Evolutionary conservation across 345 rosid genomes (phyloP), one percentile per base, ranked within the genome.

Genomic region (Lepidium sativum): DNA sequence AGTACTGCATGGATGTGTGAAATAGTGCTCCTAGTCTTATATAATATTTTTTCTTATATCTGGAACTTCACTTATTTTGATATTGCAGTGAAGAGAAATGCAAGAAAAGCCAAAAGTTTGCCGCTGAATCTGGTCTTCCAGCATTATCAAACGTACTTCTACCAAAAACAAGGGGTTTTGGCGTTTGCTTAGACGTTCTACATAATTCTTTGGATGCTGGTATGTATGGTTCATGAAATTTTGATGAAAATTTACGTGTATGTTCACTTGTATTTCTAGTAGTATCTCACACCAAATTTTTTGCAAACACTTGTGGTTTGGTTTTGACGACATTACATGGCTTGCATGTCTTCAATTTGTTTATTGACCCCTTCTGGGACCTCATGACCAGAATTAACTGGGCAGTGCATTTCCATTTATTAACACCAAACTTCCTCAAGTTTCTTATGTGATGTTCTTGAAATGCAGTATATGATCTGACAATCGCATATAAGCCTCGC

Each of bases 381-480:
- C 32, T 45, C 42, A 60, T 48, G 38, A 5, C 38, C 69, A 40
- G 8, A 43, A 54, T 21, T 7, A 29, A 31, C 18, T 34, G 55
- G 14, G 14, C 53, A 45, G 16, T 16, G 44, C 62, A 48, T 33
- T 62, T 65, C 39, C 29, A 53, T 54, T 34, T 9, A 8, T 53
- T 54, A 16, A 16, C 17, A 14, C 39, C 32, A 34, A 18, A 43
- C 27, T 34, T 71, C 5, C n/a, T 47, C 17, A 3, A 10, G 29
- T 6, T 18, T 13, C 47, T 59, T 11, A 57, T 33, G 1, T 60
- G 16, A 42, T 55, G 67, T 54, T 39, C 16, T 50, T 43, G 6
- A 54, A 59, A 58, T 83, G 89, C 95, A 85, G 95, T 85, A 44
- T 89, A 86, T 64, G 97, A 89, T 76, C 54, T 89, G 76, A 85